These are phyloP conservation scores for Zasmidium cellare DNA, from an alignment of 2,329 filamentous ascomycete genomes.

Conservation along the genomic window DNA sequence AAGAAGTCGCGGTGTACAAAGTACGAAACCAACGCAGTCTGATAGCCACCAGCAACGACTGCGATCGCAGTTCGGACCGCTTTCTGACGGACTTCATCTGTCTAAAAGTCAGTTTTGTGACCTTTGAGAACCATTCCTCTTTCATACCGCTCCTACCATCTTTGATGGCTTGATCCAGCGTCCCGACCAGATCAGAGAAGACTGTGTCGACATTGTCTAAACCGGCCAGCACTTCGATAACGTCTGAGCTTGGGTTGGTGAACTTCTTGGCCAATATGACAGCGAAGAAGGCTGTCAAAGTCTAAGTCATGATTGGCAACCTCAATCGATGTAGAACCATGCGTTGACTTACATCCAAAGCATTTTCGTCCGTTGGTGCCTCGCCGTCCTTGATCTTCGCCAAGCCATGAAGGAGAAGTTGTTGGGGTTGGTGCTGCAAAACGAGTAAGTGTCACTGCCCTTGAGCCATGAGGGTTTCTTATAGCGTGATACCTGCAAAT, in stretches of 20 bases:
- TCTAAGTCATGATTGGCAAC: conserved; percentile 60
- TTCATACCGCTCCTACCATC: conserved; percentile 68
- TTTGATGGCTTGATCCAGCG: conserved; percentile 79
- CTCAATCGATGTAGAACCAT: conserved; percentile 8
- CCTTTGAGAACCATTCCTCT: not conserved
- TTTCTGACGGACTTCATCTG: conserved; percentile 73
- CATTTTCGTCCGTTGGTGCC: conserved; percentile 69
- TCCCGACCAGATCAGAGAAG: conserved; percentile 84
- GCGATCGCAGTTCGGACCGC: conserved; percentile 80
- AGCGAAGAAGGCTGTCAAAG: conserved; percentile 82
- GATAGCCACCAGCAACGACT: conserved; percentile 89
- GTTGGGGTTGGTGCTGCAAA: conserved; percentile 63
- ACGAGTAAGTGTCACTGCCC: conserved; percentile 4
- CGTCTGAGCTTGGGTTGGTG: conserved; percentile 91
- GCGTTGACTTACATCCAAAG: conserved; percentile 71
- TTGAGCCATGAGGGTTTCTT: too few relatives aligned
- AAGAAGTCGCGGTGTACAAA: conserved; percentile 94
- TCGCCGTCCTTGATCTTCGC: conserved; percentile 62
- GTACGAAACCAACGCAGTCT: conserved; percentile 90
- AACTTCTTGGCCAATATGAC: conserved; percentile 85
- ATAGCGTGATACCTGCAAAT: conserved; percentile 59
- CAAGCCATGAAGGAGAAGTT: conserved; percentile 75
- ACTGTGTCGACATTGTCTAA: conserved; percentile 83
- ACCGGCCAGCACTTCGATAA: conserved; percentile 85
- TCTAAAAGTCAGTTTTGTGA: not conserved